Percentiles rank a stretch among this genome's conserved stretches.
These are phyloP conservation scores for Hypoxylon subgilvum DNA, from an alignment of 495 filamentous ascomycete genomes.

Conservation along the genomic window DNA sequence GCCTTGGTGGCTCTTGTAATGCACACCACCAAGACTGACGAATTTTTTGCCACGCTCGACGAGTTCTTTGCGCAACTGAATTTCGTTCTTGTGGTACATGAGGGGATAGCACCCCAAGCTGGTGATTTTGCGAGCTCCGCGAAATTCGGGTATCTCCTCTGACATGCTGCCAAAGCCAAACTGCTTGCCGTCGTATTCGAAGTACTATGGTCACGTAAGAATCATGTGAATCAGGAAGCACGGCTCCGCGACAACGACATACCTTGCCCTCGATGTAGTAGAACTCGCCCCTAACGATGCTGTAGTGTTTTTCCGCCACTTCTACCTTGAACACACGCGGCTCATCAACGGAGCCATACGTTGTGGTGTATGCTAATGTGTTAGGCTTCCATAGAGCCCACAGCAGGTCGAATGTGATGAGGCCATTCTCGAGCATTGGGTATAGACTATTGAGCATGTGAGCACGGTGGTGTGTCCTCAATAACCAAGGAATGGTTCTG, in stretches of 20 bases:
- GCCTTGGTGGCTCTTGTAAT: conserved; percentile 84
- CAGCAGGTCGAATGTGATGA: conserved; percentile 87
- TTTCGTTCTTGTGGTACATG: conserved; percentile 78
- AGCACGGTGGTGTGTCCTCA: not conserved
- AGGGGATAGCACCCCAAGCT: conserved; percentile 80
- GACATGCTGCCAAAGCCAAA: conserved; percentile 63
- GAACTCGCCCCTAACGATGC: conserved; percentile 77
- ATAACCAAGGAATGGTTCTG: not conserved
- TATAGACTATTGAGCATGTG: conserved; percentile 62
- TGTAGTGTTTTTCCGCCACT: conserved; percentile 72
- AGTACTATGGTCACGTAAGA: conserved; percentile 43
- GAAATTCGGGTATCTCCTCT: conserved; percentile 78
- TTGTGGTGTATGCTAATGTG: conserved; percentile 79
- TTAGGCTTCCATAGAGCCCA: conserved; percentile 95
- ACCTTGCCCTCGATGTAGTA: conserved; percentile 81
- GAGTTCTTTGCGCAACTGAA: conserved; percentile 66
- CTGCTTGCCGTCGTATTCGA: conserved; percentile 83
- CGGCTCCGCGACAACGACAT: conserved; percentile 38
- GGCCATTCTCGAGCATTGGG: conserved; percentile 79
- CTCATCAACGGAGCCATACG: conserved; percentile 79
- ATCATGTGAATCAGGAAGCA: not conserved
- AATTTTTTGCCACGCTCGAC: conserved; percentile 89
- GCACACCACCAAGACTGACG: conserved; percentile 76
- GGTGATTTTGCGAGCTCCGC: conserved; percentile 82
- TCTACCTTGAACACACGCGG: conserved; percentile 91